Conservation (phyloP, 345 rosid species). For the Brassica incana region DNA sequence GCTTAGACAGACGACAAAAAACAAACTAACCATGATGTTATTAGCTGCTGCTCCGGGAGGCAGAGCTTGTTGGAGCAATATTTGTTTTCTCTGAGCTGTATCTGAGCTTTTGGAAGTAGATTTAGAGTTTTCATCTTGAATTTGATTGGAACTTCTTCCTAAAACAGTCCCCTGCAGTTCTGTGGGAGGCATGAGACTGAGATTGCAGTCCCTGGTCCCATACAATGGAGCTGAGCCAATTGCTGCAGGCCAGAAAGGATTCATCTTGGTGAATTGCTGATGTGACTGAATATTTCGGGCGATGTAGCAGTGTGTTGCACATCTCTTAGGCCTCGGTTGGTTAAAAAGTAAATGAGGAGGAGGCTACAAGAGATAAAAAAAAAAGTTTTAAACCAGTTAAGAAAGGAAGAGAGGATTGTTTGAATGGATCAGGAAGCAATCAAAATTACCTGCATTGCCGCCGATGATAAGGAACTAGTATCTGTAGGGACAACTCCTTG, state of each 20-base stretch:
- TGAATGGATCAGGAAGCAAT: background rate
- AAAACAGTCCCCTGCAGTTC: slow-evolving; percentile 61
- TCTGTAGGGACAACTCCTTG: slow-evolving; percentile 92
- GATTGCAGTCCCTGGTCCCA: slow-evolving; percentile 75
- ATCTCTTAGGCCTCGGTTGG: slow-evolving; percentile 86
- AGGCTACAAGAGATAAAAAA: slow-evolving; percentile 49
- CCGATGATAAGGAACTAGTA: slow-evolving; percentile 60
- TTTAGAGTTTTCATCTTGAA: slow-evolving; percentile 61
- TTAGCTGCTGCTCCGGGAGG: slow-evolving; percentile 74
- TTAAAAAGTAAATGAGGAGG: slow-evolving; percentile 69
- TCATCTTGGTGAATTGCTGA: slow-evolving; percentile 78
- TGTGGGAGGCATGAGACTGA: slow-evolving; percentile 65
- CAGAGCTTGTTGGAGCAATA: slow-evolving; percentile 76
- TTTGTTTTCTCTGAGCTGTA: slow-evolving; percentile 73
- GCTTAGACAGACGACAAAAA: background rate
- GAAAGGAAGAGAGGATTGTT: background rate
- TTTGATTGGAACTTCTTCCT: slow-evolving; percentile 49
- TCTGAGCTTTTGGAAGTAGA: slow-evolving; percentile 53
- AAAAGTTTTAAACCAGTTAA: background rate
- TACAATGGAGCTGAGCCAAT: slow-evolving; percentile 71
- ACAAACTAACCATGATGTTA: slow-evolving; percentile 68
- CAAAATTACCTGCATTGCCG: slow-evolving; percentile 67
- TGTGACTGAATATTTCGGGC: slow-evolving; percentile 71
- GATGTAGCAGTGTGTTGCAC: slow-evolving; percentile 95
- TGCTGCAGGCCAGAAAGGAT: slow-evolving; percentile 88